Evolutionary conservation across 2,329 filamentous ascomycete species (phyloP).

Genomic region (Pseudocercospora crystallina): DNA sequence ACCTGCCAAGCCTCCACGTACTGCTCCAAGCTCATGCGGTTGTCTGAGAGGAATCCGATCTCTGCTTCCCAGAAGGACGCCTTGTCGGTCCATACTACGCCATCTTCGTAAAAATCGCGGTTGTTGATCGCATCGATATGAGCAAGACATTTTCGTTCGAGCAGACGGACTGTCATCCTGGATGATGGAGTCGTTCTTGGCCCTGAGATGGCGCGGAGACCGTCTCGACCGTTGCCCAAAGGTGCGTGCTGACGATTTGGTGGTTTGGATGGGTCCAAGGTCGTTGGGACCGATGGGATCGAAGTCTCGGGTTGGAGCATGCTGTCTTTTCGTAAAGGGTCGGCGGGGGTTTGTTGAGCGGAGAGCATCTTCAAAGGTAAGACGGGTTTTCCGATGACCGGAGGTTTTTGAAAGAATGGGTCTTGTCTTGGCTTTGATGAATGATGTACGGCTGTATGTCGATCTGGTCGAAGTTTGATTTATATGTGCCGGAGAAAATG

Average conservation of each 20-base stretch:
- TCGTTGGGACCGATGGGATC: background rate
- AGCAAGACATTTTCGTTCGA: slow-evolving; percentile 9
- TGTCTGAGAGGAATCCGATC: slow-evolving; percentile 4
- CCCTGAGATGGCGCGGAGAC: background rate
- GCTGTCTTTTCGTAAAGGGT: slow-evolving; percentile 13
- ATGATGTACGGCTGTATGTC: too few species aligned
- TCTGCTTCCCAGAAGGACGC: slow-evolving; percentile 7
- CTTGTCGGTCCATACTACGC: slow-evolving; percentile 10
- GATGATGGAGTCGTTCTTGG: slow-evolving; percentile 2
- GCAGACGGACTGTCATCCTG: slow-evolving; percentile 6
- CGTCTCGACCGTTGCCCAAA: slow-evolving; percentile 7
- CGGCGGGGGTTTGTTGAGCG: slow-evolving; percentile 4
- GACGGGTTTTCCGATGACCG: too few species aligned
- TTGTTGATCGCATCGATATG: slow-evolving; percentile 11
- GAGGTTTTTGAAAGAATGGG: too few species aligned
- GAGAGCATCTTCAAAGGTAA: slow-evolving; percentile 1
- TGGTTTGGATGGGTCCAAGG: background rate
- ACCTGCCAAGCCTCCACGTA: slow-evolving; percentile 12
- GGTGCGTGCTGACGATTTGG: slow-evolving; percentile 1
- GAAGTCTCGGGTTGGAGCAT: slow-evolving; percentile 1
- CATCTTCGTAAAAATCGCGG: slow-evolving; percentile 12
- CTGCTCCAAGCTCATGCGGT: background rate
- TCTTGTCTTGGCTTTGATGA: too few species aligned
- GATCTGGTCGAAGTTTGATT: too few species aligned
- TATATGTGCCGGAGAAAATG: too few species aligned